Percentiles rank a stretch among this genome's conserved stretches.
These are phyloP conservation scores for Aschersonia sp. DNA, from an alignment of 2,329 filamentous ascomycete genomes.

Conservation along the genomic window DNA sequence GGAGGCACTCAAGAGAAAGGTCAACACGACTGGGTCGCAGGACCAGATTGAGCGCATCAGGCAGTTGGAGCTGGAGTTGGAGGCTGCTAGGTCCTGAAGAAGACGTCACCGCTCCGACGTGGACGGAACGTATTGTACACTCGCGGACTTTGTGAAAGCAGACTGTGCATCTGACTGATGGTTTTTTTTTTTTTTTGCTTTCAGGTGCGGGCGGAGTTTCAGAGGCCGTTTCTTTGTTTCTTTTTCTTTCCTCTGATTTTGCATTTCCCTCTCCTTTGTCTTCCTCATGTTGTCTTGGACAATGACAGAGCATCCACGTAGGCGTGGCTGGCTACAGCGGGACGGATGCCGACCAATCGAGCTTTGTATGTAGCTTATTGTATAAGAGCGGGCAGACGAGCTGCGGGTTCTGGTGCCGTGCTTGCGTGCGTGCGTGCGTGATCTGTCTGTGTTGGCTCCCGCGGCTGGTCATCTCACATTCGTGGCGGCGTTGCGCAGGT, in stretches of 20 bases:
- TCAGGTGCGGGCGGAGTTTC: not conserved
- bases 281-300: slow-evolving; percentile 1
- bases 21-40: slow-evolving; percentile 34
- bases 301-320: not conserved
- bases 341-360: no score
- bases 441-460: no score
- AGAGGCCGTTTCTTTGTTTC: not conserved
- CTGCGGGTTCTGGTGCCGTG: no score
- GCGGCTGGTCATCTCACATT: no score
- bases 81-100: slow-evolving; percentile 41
- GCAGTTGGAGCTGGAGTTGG: slow-evolving; percentile 52
- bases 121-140: no score
- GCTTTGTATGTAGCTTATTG: no score
- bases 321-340: not conserved
- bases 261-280: not conserved
- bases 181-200: not conserved
- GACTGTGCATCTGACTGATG: no score
- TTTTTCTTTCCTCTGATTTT: not conserved
- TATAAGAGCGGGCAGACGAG: no score
- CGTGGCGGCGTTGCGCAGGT: no score
- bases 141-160: no score
- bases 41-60: slow-evolving; percentile 55
- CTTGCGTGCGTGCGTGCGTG: no score
- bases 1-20: slow-evolving; percentile 65
- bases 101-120: not conserved